Conservation (phyloP, 176 grass and related monocot genomes). For the Lolium rigidum region DNA sequence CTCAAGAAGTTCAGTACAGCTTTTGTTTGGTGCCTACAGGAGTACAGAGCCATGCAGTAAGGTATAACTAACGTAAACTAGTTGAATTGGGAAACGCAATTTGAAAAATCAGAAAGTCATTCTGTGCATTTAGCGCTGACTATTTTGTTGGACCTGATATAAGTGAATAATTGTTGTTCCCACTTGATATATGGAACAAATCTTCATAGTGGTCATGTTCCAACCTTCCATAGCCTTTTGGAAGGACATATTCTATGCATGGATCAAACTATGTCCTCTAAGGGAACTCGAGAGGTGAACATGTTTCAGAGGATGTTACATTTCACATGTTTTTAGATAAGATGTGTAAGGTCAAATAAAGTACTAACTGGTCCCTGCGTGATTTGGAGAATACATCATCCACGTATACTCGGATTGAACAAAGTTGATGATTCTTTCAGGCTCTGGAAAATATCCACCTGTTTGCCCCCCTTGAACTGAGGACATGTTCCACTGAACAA, state of each 20-base stretch:
- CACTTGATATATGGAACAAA: constrained; percentile 45
- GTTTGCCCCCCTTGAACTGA: no score
- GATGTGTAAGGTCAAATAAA: constrained; percentile 5
- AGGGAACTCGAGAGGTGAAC: constrained; percentile 33
- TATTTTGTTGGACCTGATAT: not conserved
- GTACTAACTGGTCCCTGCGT: not conserved
- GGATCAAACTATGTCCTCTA: constrained; percentile 31
- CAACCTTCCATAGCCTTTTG: constrained; percentile 8
- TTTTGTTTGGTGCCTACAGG: not conserved
- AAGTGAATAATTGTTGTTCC: constrained; percentile 11
- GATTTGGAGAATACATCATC: constrained; percentile 43
- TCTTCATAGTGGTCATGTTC: not conserved
- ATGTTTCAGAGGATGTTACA: constrained; percentile 13
- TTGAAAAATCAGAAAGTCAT: constrained; percentile 1
- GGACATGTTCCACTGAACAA: no score
- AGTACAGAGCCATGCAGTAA: not conserved
- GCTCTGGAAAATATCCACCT: no score
- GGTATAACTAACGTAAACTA: not conserved
- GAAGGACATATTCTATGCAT: constrained; percentile 27
- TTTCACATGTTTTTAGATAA: constrained; percentile 23
- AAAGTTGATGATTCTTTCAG: no score
- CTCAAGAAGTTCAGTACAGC: not conserved
- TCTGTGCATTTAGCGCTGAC: not conserved
- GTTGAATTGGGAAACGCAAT: not conserved
- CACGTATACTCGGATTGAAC: no score